Base-by-base conservation (phyloP, 768 basidiomycete genomes). In the Boletus vinaceobasis region DNA sequence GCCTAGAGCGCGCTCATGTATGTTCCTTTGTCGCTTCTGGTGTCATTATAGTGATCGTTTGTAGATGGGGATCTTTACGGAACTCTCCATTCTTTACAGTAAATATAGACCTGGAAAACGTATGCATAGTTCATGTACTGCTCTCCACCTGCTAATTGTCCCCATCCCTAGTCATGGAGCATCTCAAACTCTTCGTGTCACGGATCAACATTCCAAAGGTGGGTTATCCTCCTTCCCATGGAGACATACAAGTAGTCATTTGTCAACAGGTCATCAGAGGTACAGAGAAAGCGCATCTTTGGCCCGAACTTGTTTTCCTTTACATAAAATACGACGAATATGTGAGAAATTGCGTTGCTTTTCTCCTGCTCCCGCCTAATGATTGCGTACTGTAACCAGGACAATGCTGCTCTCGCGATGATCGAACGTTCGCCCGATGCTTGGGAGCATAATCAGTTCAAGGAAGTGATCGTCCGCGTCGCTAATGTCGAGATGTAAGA, bases 391-490 rank as follows among this genome's bases (percentile, higher is more conserved):
- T n/a, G n/a, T 29, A 40, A 61, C 52, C 38, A 93, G 85, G 97
- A 98, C 70, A 98, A 99, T 66, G 96, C 97, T 32, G 92, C 96
- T 36, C 78, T 98, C 61, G 93, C 94, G 5, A 99, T 98, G 95
- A 98, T 98, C 70, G 97, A 99, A 71, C 88, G 95, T 19, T 91
- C 97, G 2, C 83, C 92, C n/a, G 93, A 97, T 72, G 93, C 94
- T 46, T 99, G 95, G 95, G 97, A 99, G 53, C 97, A 99, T 76
- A 95, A 93, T 65, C 96, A 98, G 71, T 99, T 99, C 86, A 98
- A 98, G 80, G 97, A 98, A 63, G 87, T 97, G 53, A 82, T 97
- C 52, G 91, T 98, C 66, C 90, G 95, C 56, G 95, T 90, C 21
- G 96, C 97, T 45, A 99, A 99, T 66, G 84, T 98, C 58, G 97